phyloP scores from a whole-genome alignment of 2,329 filamentous ascomycete genomes.

The Cercospora zeina region DNA sequence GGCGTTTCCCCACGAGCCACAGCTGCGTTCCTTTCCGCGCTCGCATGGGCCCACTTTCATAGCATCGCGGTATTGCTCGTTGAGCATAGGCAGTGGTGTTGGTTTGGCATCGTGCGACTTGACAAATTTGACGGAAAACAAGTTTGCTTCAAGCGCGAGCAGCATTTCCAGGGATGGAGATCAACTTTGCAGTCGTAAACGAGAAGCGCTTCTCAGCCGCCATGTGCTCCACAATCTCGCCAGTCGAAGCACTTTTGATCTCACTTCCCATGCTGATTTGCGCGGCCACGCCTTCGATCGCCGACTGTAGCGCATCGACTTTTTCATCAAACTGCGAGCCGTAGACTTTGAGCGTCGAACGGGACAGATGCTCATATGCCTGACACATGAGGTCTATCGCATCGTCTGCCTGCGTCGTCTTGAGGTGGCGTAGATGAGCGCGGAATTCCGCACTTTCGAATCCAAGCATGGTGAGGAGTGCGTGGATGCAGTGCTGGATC shows the following conservation, averaged over 20 bases:
- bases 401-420: background rate
- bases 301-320: slow-evolving; percentile 1
- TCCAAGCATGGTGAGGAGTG: background rate
- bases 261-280: slow-evolving; percentile 8
- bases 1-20: background rate
- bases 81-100: background rate
- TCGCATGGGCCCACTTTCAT: background rate
- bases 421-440: slow-evolving; percentile 5
- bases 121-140: too few species aligned
- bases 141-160: background rate
- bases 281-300: background rate
- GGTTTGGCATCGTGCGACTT: too few species aligned
- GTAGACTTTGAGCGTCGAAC: slow-evolving; percentile 10
- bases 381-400: slow-evolving; percentile 14
- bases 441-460: slow-evolving; percentile 5
- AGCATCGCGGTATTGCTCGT: background rate
- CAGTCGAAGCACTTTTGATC: slow-evolving; percentile 1
- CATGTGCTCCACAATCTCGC: slow-evolving; percentile 10
- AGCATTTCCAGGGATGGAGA: slow-evolving; percentile 3
- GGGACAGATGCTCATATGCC: slow-evolving; percentile 12
- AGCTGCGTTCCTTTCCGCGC: background rate
- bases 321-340: slow-evolving; percentile 8
- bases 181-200: slow-evolving; percentile 5
- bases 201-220: slow-evolving; percentile 10
- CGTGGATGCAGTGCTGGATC: slow-evolving; percentile 2